Percentiles rank a stretch among this genome's conserved stretches.
phyloP scores from a whole-genome alignment of 1,284 basidiomycete genomes.

The Leccinum angustisporum region DNA sequence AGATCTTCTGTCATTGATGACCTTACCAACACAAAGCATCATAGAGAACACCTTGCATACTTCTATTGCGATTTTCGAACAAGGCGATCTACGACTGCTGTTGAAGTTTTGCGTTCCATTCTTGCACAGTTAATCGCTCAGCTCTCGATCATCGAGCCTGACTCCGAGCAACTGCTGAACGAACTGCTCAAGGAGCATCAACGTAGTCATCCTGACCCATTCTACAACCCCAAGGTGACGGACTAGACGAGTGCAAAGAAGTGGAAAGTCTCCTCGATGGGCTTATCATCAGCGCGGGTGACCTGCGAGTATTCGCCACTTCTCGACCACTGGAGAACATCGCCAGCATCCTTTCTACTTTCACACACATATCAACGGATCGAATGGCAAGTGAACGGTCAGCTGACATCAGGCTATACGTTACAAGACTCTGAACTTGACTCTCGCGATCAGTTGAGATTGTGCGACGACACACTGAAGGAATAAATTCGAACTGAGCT shows the following conservation, averaged over 20 bases:
- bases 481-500: no score
- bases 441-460: no score
- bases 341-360: no score
- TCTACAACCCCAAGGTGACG: conserved; percentile 12
- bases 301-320: no score
- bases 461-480: no score
- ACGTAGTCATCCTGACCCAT: neutral
- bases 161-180: conserved; percentile 7
- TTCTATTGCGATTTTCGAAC: conserved; percentile 22
- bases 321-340: no score
- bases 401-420: no score
- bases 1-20: conserved; percentile 11
- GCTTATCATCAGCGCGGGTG: neutral
- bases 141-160: neutral
- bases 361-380: no score
- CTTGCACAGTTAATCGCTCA: conserved; percentile 3
- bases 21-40: neutral
- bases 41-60: conserved; percentile 2
- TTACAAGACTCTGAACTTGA: no score
- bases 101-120: conserved; percentile 17
- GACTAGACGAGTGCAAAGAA: conserved; percentile 16
- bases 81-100: conserved; percentile 2
- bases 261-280: neutral
- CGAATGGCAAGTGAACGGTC: no score
- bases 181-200: conserved; percentile 5